phyloP scores from a whole-genome alignment of 2,329 filamentous ascomycete species.

The Aspergillus sp. region DNA sequence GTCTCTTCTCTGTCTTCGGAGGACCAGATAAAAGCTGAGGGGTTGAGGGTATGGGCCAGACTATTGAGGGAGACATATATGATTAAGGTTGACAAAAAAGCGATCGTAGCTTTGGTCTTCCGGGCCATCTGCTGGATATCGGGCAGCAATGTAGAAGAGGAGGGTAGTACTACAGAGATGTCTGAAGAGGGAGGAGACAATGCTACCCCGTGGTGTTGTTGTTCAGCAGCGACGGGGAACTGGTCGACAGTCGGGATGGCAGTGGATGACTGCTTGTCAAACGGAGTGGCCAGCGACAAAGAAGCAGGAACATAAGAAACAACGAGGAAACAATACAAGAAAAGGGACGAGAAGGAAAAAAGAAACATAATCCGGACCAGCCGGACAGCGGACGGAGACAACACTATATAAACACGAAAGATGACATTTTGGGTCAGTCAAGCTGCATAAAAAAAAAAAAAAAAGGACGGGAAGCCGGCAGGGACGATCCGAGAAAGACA shows the following conservation, averaged over 20 bases:
- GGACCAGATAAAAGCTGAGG: conserved; percentile 53
- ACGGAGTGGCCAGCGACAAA: not conserved
- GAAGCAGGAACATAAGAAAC: conserved; percentile 2
- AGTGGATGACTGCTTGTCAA: conserved; percentile 3
- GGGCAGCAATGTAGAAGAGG: not conserved
- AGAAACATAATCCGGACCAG: conserved; percentile 7
- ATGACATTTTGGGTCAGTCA: too few relatives aligned
- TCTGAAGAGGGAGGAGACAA: not conserved
- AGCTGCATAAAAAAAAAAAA: too few relatives aligned
- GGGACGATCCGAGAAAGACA: not conserved
- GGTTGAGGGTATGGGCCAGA: conserved; percentile 53
- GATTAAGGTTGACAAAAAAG: conserved; percentile 35
- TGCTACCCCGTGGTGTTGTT: not conserved
- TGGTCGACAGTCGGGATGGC: not conserved
- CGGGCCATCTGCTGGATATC: conserved; percentile 33
- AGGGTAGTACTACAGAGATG: not conserved
- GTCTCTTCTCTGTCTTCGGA: conserved; percentile 58
- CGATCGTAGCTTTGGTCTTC: conserved; percentile 34
- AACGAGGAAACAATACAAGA: conserved; percentile 4
- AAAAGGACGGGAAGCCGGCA: conserved; percentile 4
- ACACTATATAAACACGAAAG: conserved; percentile 15
- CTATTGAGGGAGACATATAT: conserved; percentile 39
- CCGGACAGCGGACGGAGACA: conserved; percentile 8
- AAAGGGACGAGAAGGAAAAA: conserved; percentile 3
- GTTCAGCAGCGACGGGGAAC: not conserved